These are phyloP conservation scores for Anthracocystis setariae DNA, from an alignment of 1,284 basidiomycete species.

Conservation along the genomic window DNA sequence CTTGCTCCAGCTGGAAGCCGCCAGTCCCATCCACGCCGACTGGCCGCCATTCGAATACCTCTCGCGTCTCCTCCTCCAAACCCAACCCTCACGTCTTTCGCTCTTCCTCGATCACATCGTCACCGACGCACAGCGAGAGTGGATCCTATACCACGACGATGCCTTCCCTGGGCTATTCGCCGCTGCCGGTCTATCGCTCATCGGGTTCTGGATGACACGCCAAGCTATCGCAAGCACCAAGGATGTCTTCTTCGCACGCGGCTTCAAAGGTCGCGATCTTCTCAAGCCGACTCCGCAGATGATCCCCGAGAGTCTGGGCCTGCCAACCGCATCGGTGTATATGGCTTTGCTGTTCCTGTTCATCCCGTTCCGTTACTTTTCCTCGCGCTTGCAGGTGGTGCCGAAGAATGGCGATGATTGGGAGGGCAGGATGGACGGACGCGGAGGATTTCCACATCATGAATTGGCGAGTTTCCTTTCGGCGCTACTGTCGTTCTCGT, in stretches of 20 bases:
- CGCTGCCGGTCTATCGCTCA: slow-evolving; percentile 37
- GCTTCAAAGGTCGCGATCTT: slow-evolving; percentile 62
- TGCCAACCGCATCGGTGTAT: slow-evolving; percentile 89
- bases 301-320: slow-evolving; percentile 92
- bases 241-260: slow-evolving; percentile 52
- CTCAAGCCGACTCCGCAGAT: slow-evolving; percentile 45
- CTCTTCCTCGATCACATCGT: slow-evolving; percentile 7
- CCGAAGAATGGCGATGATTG: slow-evolving; percentile 31
- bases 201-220: slow-evolving; percentile 44
- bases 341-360: slow-evolving; percentile 76
- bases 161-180: slow-evolving; percentile 49
- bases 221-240: slow-evolving; percentile 41
- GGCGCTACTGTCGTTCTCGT: slow-evolving; percentile 86
- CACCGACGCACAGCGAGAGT: not conserved
- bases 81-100: slow-evolving; percentile 15
- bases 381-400: slow-evolving; percentile 25
- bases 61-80: slow-evolving; percentile 7
- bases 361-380: slow-evolving; percentile 65
- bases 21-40: not conserved
- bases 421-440: slow-evolving; percentile 56
- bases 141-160: slow-evolving; percentile 41
- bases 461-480: slow-evolving; percentile 93
- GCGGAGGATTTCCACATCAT: slow-evolving; percentile 82
- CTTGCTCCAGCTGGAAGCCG: slow-evolving; percentile 24
- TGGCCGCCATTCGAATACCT: slow-evolving; percentile 40